Conservation (phyloP, 2,329 filamentous ascomycete species). For the Claviceps monticola region DNA sequence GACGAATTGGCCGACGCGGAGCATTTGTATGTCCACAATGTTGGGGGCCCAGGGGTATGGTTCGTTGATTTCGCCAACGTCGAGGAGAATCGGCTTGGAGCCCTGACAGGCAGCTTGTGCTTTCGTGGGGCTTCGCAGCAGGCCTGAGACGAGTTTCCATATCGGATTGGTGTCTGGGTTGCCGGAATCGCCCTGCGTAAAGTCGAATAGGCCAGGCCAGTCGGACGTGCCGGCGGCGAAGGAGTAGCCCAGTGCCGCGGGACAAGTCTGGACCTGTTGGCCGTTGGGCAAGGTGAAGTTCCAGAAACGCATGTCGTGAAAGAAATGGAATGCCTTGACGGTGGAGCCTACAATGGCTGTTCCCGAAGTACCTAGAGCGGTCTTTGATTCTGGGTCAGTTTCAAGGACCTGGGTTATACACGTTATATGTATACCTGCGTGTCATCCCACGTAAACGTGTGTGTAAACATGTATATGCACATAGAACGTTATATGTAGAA, state of each 20-base stretch:
- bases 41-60: constrained; percentile 89
- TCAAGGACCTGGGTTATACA: not conserved
- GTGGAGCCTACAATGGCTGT: constrained; percentile 45
- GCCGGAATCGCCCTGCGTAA: constrained; percentile 71
- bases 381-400: not conserved
- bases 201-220: constrained; percentile 83
- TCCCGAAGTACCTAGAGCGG: constrained; percentile 27
- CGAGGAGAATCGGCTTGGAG: constrained; percentile 73
- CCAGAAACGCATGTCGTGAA: constrained; percentile 67
- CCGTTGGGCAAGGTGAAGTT: constrained; percentile 63
- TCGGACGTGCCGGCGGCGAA: constrained; percentile 91
- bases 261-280: constrained; percentile 57
- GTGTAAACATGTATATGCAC: too few relatives aligned
- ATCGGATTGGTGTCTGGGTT: constrained; percentile 57
- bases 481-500: too few relatives aligned
- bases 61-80: constrained; percentile 64
- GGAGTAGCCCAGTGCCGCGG: constrained; percentile 77
- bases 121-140: constrained; percentile 56
- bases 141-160: constrained; percentile 61
- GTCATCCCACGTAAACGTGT: too few relatives aligned
- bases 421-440: too few relatives aligned
- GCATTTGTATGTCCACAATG: constrained; percentile 73
- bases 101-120: constrained; percentile 64
- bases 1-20: constrained; percentile 73
- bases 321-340: constrained; percentile 75